Conservation (phyloP, 257 asterid species). For the Primulina tabacum region DNA sequence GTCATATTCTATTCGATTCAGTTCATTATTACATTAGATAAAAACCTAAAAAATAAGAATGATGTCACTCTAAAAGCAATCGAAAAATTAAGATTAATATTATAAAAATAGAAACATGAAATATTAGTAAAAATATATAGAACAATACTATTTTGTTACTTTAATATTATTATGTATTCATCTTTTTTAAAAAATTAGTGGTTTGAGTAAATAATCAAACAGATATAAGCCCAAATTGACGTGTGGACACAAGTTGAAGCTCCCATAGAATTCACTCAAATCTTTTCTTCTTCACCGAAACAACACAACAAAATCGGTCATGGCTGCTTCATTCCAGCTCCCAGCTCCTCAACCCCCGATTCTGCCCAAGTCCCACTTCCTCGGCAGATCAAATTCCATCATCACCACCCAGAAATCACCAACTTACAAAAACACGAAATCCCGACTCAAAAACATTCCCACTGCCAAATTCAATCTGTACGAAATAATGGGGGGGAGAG, state of each 20-base stretch:
- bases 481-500: conserved; percentile 82
- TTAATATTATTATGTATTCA: no score
- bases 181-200: no score
- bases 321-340: conserved; percentile 63
- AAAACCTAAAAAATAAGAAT: no score
- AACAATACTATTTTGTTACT: no score
- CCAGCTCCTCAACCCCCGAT: conserved; percentile 38
- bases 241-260: conserved; percentile 22
- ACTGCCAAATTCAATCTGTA: conserved; percentile 71
- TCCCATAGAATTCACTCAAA: neutral
- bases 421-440: conserved; percentile 27
- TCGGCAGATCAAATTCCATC: conserved; percentile 44
- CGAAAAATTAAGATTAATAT: no score
- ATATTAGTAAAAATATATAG: no score
- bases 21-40: no score
- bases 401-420: conserved; percentile 26
- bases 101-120: no score
- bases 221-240: no score
- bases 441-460: conserved; percentile 26
- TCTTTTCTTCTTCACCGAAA: neutral
- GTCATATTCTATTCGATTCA: no score
- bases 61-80: no score
- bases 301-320: conserved; percentile 18
- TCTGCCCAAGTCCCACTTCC: conserved; percentile 55
- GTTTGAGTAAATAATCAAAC: no score